phyloP scores from a whole-genome alignment of 192 early-diverging fungal genomes.

The Rhizoclosmatium sp. region DNA sequence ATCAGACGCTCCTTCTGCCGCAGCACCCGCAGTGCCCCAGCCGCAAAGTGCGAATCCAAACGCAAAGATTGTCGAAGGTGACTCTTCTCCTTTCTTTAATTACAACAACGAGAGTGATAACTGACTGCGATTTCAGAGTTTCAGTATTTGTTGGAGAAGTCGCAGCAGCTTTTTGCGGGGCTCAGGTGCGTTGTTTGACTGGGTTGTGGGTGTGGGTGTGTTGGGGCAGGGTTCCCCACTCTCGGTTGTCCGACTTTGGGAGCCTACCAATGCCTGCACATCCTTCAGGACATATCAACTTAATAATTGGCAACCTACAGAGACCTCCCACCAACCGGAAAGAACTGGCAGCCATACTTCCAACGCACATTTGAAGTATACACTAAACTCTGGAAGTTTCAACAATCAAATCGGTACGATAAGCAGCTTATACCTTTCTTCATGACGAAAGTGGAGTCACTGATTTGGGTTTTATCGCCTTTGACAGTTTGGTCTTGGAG shows the following conservation, averaged over 20 bases:
- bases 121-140: constrained; percentile 67
- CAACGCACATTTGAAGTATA: constrained; percentile 98
- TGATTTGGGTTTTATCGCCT: neutral
- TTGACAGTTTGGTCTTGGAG: constrained; percentile 78
- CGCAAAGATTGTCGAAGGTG: constrained; percentile 39
- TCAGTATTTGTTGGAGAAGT: constrained; percentile 94
- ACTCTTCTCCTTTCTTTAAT: neutral
- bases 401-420: constrained; percentile 83
- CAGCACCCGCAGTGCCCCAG: neutral
- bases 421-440: too few relatives aligned
- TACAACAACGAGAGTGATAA: neutral
- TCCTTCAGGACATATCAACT: too few relatives aligned
- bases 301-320: constrained; percentile 44
- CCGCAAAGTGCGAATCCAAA: constrained; percentile 27
- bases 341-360: constrained; percentile 90
- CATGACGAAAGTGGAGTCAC: too few relatives aligned
- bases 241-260: too few relatives aligned
- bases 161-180: constrained; percentile 95
- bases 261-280: too few relatives aligned
- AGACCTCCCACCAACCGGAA: constrained; percentile 86
- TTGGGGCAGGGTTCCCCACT: neutral
- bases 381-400: constrained; percentile 96
- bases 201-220: neutral
- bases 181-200: constrained; percentile 64
- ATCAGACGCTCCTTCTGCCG: neutral